phyloP scores from a whole-genome alignment of 805 yeast species.

The Starmerella sirachaensis region DNA sequence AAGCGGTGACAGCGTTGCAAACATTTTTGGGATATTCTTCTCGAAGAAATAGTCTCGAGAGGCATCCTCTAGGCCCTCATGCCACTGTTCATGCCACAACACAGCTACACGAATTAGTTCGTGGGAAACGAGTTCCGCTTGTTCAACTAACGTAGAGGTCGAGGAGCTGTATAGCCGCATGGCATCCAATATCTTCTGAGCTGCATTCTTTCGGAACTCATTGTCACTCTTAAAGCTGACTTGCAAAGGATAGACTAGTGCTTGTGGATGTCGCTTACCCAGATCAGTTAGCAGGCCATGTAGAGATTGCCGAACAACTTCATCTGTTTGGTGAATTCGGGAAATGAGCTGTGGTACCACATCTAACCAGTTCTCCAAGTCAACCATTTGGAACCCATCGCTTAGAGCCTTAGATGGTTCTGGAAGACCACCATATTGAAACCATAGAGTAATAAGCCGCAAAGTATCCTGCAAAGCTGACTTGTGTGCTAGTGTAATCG shows the following conservation, averaged over 20 bases:
- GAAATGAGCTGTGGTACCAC: conserved; percentile 93
- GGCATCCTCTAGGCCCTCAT: conserved; percentile 94
- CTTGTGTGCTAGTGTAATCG: conserved; percentile 74
- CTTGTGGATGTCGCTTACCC: conserved; percentile 95
- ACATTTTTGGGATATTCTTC: conserved; percentile 89
- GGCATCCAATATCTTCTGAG: conserved; percentile 77
- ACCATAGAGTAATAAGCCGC: conserved; percentile 85
- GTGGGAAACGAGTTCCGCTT: conserved; percentile 85
- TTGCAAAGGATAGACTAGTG: conserved; percentile 84
- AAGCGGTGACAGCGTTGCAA: conserved; percentile 75
- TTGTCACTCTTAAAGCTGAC: conserved; percentile 94
- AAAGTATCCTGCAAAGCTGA: conserved; percentile 88
- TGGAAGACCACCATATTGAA: conserved; percentile 84
- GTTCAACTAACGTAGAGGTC: conserved; percentile 72
- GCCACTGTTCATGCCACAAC: conserved; percentile 96
- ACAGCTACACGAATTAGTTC: conserved; percentile 92
- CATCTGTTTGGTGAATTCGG: conserved; percentile 90
- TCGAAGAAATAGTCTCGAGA: conserved; percentile 88
- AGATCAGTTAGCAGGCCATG: conserved; percentile 71
- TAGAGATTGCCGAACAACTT: conserved; percentile 65
- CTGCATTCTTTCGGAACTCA: conserved; percentile 79
- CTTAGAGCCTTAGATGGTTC: conserved; percentile 84
- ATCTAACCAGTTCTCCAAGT: conserved; percentile 87
- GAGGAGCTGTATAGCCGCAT: conserved; percentile 57
- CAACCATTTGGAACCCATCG: conserved; percentile 82